Evolutionary conservation across 306 rosid genomes (phyloP).

Genomic region (Pueraria montana): DNA sequence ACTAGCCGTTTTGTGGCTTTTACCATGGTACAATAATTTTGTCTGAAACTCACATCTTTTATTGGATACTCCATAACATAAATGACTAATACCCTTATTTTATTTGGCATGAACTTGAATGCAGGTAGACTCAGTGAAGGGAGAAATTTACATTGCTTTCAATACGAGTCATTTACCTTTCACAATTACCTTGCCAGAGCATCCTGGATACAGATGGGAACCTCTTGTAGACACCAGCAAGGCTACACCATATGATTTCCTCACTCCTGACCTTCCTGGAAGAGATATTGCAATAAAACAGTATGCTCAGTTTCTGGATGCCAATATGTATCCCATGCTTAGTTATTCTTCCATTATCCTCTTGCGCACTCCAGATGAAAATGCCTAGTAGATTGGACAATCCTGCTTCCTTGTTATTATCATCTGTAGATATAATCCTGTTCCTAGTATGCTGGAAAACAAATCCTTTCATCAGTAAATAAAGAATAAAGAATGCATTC

Average conservation of each 20-base stretch:
- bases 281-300: slow-evolving; percentile 77
- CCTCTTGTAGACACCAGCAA: slow-evolving; percentile 92
- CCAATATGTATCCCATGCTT: slow-evolving; percentile 89
- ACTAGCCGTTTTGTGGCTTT: slow-evolving; percentile 93
- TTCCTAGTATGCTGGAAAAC: slow-evolving; percentile 3
- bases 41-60: no score
- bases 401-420: slow-evolving; percentile 13
- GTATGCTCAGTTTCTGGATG: slow-evolving; percentile 84
- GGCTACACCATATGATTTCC: slow-evolving; percentile 80
- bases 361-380: slow-evolving; percentile 64
- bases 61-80: neutral
- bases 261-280: slow-evolving; percentile 67
- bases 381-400: slow-evolving; percentile 48
- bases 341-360: slow-evolving; percentile 95
- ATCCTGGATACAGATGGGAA: slow-evolving; percentile 89
- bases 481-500: slow-evolving; percentile 22
- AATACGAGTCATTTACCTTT: slow-evolving; percentile 82
- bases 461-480: slow-evolving; percentile 26
- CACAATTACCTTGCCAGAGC: slow-evolving; percentile 75
- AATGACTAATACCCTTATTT: slow-evolving; percentile 45
- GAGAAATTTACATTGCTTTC: slow-evolving; percentile 90
- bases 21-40: slow-evolving; percentile 68
- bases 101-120: slow-evolving; percentile 46
- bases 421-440: neutral
- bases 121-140: slow-evolving; percentile 83